Base-by-base conservation (phyloP, 2,329 filamentous ascomycete species). In the Aspergillus intermedius region DNA sequence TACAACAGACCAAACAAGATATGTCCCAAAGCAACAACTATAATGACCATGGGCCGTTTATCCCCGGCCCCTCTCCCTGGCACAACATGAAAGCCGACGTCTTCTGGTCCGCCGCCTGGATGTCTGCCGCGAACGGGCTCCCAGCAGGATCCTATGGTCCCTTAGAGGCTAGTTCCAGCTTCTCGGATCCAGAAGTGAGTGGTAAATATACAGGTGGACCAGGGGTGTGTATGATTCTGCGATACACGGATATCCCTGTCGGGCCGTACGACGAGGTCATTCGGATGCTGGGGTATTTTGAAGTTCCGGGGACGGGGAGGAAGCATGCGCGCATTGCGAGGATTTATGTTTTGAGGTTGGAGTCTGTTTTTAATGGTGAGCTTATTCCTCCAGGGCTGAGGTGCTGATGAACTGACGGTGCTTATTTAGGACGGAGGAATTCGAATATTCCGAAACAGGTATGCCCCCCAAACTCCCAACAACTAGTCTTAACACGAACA, bases 371-470 rank as follows among this genome's bases (percentile, higher is more conserved):
- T n/a, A 45, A 45, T 8, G 44, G 15, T 39, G 5, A 17, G 35
- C 19, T 17, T 15, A 8, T 5, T 17, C 13, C n/a, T 35, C 7
- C 12, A 10, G 15, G 32, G 15, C 9, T 35, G 15, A 35, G 32
- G 12, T 34, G 12, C 13, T 34, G 10, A 34, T 25, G 23, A 25
- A 8, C 32, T 34, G 32, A 34, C 13, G n/a, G 12, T 34, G 32
- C n/a, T 12, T 6, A 34, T n/a, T 13, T 34, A 39, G 35, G 32
- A n/a, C 44, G 44, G 13, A 37, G 34, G 19, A 45, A 45, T 19
- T 45, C 32, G 44, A 45, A 45, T 23, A 45, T 45, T 37, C 44
- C 44, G 9, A 45, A 45, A 23, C 12, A 35, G 19, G 44, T 37
- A 23, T 21, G n/a, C 9, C 13, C 15, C 13, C 8, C 35, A 19